A percentile compares a stretch with the other conserved stretches of the same genome.
Conservation (phyloP, 73 alveolate species). For the Symbiodinium pilosum region DNA sequence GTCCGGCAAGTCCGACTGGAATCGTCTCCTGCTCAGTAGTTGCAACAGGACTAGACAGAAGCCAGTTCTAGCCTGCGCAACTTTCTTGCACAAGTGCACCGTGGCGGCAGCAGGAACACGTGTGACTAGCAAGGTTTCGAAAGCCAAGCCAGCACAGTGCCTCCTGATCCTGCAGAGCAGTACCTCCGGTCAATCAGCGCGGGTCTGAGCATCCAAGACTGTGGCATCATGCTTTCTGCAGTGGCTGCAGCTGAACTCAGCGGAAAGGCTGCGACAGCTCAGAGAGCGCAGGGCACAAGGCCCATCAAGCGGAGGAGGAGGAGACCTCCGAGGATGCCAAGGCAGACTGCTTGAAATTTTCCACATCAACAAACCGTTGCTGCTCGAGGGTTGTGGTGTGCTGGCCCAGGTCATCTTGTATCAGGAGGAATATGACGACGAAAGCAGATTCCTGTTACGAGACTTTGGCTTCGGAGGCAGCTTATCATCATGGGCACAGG, state of each 20-base stretch:
- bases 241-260: neutral
- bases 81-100: neutral
- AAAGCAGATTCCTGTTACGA: conserved; percentile 18
- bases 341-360: neutral
- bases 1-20: conserved; percentile 59
- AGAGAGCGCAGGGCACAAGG: neutral
- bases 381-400: no score
- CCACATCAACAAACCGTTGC: no score
- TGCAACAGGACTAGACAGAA: neutral
- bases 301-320: neutral
- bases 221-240: neutral
- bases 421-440: conserved; percentile 65
- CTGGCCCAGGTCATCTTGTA: conserved; percentile 10
- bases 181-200: conserved; percentile 40
- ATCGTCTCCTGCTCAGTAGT: neutral
- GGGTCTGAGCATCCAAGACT: neutral
- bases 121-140: conserved; percentile 22
- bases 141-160: conserved; percentile 87
- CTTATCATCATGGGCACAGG: neutral
- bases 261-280: conserved; percentile 54
- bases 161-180: conserved; percentile 9
- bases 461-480: conserved; percentile 37
- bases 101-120: neutral
- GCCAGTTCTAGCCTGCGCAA: neutral
- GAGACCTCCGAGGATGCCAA: conserved; percentile 20